phyloP scores from a whole-genome alignment of 345 rosid genomes.

The Hibiscus mutabilis region DNA sequence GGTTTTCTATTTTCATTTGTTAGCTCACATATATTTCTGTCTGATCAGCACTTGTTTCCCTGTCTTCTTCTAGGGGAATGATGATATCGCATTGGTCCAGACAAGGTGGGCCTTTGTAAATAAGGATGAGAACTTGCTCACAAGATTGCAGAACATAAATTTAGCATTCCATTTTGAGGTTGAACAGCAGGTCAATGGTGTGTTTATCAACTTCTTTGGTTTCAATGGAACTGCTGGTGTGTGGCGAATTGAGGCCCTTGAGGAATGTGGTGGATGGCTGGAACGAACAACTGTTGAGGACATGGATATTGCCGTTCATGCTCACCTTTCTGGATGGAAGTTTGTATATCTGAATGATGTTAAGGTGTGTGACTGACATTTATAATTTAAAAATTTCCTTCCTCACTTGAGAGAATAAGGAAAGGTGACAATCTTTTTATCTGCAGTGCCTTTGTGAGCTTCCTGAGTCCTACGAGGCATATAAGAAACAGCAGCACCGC shows the following conservation, averaged over 20 bases:
- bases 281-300: constrained; percentile 90
- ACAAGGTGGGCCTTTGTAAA: constrained; percentile 87
- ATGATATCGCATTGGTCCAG: constrained; percentile 77
- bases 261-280: constrained; percentile 95
- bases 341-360: constrained; percentile 80
- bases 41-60: neutral
- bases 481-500: constrained; percentile 89
- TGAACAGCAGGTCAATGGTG: constrained; percentile 87
- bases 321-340: constrained; percentile 95
- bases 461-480: constrained; percentile 94
- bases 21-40: neutral
- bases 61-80: constrained; percentile 44
- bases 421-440: constrained; percentile 1
- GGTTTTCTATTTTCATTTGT: neutral
- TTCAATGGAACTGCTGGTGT: constrained; percentile 95
- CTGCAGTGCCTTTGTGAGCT: constrained; percentile 87
- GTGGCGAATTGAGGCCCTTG: constrained; percentile 86
- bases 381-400: constrained; percentile 1
- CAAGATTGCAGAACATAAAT: constrained; percentile 82
- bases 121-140: constrained; percentile 89
- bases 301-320: constrained; percentile 93
- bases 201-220: constrained; percentile 79
- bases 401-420: neutral
- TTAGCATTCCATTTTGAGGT: constrained; percentile 89
- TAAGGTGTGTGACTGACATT: constrained; percentile 33